A percentile compares a stretch with the other conserved stretches of the same genome.
Evolutionary conservation across 2,329 filamentous ascomycete genomes (phyloP).

Genomic region (Penicillium janthinellum): DNA sequence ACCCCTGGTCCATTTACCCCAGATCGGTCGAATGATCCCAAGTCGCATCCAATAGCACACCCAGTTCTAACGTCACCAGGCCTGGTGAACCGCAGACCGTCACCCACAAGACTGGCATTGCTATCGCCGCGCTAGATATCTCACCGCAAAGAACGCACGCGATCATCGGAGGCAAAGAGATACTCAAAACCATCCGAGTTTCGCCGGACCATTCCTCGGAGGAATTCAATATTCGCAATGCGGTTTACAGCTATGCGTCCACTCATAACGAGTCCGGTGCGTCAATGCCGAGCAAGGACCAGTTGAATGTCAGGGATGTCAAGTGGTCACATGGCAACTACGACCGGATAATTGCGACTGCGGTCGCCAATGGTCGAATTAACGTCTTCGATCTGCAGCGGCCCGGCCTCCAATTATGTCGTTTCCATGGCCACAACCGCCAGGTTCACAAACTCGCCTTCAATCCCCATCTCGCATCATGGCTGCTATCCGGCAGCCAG

Average conservation of each 20-base stretch:
- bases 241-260: constrained; percentile 60
- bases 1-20: not conserved
- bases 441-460: constrained; percentile 68
- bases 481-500: constrained; percentile 65
- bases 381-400: constrained; percentile 66
- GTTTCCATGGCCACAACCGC: constrained; percentile 65
- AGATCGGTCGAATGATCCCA: constrained; percentile 5
- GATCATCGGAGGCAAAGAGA: constrained; percentile 65
- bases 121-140: constrained; percentile 64
- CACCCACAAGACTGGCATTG: constrained; percentile 65
- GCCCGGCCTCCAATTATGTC: constrained; percentile 61
- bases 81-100: constrained; percentile 57
- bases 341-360: constrained; percentile 63
- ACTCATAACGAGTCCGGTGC: constrained; percentile 52
- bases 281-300: constrained; percentile 57
- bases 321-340: constrained; percentile 67
- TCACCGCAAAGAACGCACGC: constrained; percentile 65
- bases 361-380: constrained; percentile 66
- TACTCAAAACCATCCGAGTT: constrained; percentile 65
- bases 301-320: constrained; percentile 65
- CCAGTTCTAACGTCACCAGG: constrained; percentile 34
- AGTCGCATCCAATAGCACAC: constrained; percentile 7
- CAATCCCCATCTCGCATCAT: constrained; percentile 62
- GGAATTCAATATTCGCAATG: constrained; percentile 64
- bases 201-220: constrained; percentile 60